Evolutionary conservation across 306 rosid species (phyloP).

Genomic region (Gastrolobium bilobum): DNA sequence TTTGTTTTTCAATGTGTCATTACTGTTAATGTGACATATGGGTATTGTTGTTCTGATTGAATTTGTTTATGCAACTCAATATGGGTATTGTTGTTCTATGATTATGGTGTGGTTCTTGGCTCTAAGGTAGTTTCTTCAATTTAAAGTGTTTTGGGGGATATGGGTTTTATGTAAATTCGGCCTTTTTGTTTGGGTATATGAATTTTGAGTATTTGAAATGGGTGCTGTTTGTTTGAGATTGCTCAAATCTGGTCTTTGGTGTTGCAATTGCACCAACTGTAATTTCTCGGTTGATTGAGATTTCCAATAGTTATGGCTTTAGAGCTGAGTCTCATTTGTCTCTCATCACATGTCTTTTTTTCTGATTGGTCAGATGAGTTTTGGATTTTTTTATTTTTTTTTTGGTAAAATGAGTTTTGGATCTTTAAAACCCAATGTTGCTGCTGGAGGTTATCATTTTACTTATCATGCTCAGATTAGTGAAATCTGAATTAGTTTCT

Average conservation of each 20-base stretch:
- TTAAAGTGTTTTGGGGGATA: not conserved
- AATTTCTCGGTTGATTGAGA: not conserved
- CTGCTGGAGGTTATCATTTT: not conserved
- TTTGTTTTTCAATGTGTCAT: not conserved
- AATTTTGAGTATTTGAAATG: constrained; percentile 15
- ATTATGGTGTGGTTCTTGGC: constrained; percentile 4
- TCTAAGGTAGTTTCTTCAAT: constrained; percentile 4
- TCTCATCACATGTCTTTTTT: not conserved
- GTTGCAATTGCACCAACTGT: not conserved
- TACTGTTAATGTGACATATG: not conserved
- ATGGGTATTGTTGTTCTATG: not conserved
- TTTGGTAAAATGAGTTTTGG: not conserved
- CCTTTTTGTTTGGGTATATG: not conserved
- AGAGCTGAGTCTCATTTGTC: not conserved
- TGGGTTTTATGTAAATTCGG: not conserved
- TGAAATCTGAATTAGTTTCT: not conserved
- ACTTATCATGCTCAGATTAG: not conserved
- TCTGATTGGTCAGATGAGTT: too few relatives aligned
- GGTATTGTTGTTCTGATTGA: too few relatives aligned
- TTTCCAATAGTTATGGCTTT: not conserved
- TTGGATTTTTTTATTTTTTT: not conserved
- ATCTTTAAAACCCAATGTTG: constrained; percentile 20
- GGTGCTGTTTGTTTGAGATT: constrained; percentile 12
- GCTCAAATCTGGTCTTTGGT: not conserved
- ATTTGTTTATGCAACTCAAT: not conserved